A percentile compares a stretch with the other conserved stretches of the same genome.
Evolutionary conservation across 2,329 filamentous ascomycete genomes (phyloP).

Genomic region (Clarireedia monteithiana): DNA sequence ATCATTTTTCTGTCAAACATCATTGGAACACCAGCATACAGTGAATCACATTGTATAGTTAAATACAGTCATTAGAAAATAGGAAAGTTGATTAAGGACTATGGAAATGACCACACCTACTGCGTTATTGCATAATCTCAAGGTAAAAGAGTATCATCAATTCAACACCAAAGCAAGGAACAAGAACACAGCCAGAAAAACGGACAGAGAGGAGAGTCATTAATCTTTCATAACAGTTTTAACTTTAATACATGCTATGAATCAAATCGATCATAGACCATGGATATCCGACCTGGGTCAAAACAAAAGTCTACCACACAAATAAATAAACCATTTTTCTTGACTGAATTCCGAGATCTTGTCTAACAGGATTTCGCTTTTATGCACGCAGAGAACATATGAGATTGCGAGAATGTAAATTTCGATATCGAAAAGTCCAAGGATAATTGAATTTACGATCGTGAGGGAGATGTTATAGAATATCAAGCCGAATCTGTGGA

Average conservation of each 20-base stretch:
- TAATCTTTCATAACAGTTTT: slow-evolving; percentile 3
- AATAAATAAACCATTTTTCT: background rate
- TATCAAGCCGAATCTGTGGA: background rate
- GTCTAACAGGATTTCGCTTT: background rate
- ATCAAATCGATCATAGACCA: background rate
- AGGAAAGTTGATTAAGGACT: no score
- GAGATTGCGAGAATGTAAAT: background rate
- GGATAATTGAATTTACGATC: background rate
- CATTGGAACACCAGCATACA: no score
- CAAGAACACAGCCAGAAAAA: background rate
- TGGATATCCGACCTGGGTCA: background rate
- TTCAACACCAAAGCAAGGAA: no score
- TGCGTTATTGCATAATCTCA: no score
- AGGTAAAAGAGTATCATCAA: no score
- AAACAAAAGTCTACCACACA: background rate
- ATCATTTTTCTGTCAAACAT: no score
- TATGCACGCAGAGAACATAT: background rate
- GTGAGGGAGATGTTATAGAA: background rate
- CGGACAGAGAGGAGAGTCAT: slow-evolving; percentile 3
- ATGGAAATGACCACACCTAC: no score
- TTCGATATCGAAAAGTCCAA: no score
- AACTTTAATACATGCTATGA: slow-evolving; percentile 2
- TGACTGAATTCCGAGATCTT: background rate
- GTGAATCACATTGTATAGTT: no score
- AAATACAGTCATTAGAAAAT: no score